Conservation (phyloP, 1,139 yeast genomes). For the Kodamaea suecica region DNA sequence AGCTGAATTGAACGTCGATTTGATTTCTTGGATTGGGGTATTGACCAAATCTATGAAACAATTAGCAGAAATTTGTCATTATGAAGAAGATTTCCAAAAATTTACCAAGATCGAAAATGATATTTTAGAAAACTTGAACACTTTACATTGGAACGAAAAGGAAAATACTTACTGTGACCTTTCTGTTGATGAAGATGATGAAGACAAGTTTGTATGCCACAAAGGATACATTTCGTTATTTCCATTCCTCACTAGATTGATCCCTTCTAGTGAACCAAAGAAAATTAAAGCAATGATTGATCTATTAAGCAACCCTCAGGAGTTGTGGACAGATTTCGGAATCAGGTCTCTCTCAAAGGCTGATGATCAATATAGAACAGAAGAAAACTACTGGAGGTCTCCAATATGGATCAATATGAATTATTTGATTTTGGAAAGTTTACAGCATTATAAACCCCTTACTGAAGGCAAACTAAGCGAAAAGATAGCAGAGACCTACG, state of each 20-base stretch:
- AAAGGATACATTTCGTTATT: constrained; percentile 84
- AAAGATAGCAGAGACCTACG: constrained; percentile 43
- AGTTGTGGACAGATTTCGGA: constrained; percentile 78
- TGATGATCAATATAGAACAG: constrained; percentile 66
- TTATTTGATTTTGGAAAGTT: constrained; percentile 71
- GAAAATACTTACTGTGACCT: constrained; percentile 78
- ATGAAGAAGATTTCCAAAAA: constrained; percentile 51
- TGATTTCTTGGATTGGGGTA: constrained; percentile 89
- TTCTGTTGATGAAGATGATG: constrained; percentile 70
- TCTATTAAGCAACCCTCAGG: constrained; percentile 62
- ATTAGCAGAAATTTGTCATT: constrained; percentile 65
- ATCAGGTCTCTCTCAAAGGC: constrained; percentile 74
- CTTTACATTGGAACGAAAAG: constrained; percentile 74
- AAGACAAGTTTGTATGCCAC: constrained; percentile 67
- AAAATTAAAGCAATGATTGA: constrained; percentile 53
- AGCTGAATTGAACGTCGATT: constrained; percentile 88
- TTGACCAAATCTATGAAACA: constrained; percentile 81
- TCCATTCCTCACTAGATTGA: constrained; percentile 76
- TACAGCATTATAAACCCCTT: constrained; percentile 49
- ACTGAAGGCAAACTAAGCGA: constrained; percentile 25
- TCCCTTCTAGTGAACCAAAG: constrained; percentile 49
- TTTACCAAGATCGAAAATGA: constrained; percentile 54
- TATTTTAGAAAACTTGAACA: constrained; percentile 61
- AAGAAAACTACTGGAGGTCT: constrained; percentile 94
- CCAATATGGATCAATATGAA: constrained; percentile 93